phyloP scores from a whole-genome alignment of 768 basidiomycete genomes.

The Xerocomus potaroensis region DNA sequence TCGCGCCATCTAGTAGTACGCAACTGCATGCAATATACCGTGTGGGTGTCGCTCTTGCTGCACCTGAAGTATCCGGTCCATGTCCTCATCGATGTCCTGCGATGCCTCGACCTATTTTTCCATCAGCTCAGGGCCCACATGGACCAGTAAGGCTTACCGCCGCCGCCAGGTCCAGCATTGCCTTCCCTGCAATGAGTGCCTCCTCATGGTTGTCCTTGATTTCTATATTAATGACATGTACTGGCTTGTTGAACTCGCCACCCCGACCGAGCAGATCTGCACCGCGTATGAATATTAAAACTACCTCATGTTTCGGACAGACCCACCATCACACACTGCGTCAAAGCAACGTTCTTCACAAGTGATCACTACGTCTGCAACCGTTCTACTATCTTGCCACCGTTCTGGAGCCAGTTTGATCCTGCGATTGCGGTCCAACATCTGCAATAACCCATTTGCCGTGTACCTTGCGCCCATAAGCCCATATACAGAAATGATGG shows the following conservation, averaged over 20 bases:
- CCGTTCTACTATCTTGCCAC: constrained; percentile 87
- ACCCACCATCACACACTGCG: constrained; percentile 92
- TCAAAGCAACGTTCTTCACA: constrained; percentile 99
- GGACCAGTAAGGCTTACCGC: constrained; percentile 55
- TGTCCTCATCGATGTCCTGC: constrained; percentile 86
- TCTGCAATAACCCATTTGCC: constrained; percentile 88
- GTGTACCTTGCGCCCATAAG: constrained; percentile 60
- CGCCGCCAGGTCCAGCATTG: constrained; percentile 86
- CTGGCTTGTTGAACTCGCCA: constrained; percentile 89
- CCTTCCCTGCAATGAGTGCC: constrained; percentile 91
- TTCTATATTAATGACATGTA: constrained; percentile 96
- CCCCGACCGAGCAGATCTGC: constrained; percentile 82
- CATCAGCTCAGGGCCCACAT: constrained; percentile 9
- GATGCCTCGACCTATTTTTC: constrained; percentile 73
- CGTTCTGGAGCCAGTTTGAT: constrained; percentile 92
- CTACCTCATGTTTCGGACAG: constrained; percentile 7
- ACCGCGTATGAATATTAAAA: constrained; percentile 10
- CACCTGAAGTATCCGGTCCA: constrained; percentile 75
- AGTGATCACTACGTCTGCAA: constrained; percentile 97
- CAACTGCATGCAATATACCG: constrained; percentile 84
- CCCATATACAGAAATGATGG: constrained; percentile 2
- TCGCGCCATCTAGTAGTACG: constrained; percentile 64
- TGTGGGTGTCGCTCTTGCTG: constrained; percentile 94
- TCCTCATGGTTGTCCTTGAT: constrained; percentile 99
- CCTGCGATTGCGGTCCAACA: constrained; percentile 93